Evolutionary conservation across 1,139 yeast species (phyloP), one percentile per base, ranked within the genome.

Genomic region (Geotrichum klebahnii): DNA sequence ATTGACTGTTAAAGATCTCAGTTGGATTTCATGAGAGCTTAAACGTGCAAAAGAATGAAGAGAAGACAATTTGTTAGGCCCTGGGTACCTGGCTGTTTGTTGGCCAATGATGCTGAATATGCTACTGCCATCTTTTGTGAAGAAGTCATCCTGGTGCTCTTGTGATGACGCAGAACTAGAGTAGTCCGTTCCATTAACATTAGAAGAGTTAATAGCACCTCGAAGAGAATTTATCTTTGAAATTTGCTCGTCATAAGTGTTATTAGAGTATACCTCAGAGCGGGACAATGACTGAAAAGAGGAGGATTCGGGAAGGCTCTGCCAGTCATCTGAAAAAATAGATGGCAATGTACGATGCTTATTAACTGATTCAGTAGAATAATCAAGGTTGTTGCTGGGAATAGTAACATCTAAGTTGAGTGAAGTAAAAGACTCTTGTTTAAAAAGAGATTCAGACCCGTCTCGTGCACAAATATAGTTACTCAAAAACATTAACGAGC

Each of bases 401-500:
- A n/a, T n/a, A n/a, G n/a, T n/a, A n/a, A n/a, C n/a, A 6, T 26
- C 29, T 26, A 26, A 10, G 9, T 26, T 26, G 29, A 26, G 6
- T 26, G 29, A 26, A 26, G 29, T 8, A 6, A 26, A 8, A 26
- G 10, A 37, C 14, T 9, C 31, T 22, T 17, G 17, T 20, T 22
- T 19, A 4, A 37, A 37, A 5, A 10, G 41, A 19, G 44, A 6
- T 3, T 10, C 20, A 10, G 33, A 22, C 16, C 26, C 29, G 17
- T 47, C 48, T 5, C 32, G 29, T n/a, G 34, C 16, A 14, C 34
- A 44, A 14, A 38, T 33, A 39, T 39, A 46, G 16, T 22, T 28
- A 9, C 51, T 44, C 31, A 47, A 20, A 32, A 40, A 48, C 2
- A 41, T n/a, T 4, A 51, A 22, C 3, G 54, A 51, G 29, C 45